Percentiles rank a stretch among this genome's conserved stretches.
phyloP scores from a whole-genome alignment of 139 green algal species.

The Pedinophyceae sp. region DNA sequence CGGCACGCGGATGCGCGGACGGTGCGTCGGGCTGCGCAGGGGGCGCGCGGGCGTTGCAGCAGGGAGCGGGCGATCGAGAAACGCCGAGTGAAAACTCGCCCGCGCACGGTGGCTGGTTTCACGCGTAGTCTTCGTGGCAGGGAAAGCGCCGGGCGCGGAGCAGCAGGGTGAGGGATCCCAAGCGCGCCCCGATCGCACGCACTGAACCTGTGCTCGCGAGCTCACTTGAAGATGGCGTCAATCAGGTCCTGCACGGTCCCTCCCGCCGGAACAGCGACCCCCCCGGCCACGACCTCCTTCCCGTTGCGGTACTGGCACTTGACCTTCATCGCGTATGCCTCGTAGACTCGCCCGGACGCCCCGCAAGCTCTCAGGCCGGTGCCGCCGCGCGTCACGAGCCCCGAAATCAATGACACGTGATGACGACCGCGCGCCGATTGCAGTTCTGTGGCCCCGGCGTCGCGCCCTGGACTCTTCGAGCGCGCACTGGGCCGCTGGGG shows the following conservation, averaged over 20 bases:
- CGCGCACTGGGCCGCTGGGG: too few species aligned
- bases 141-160: background rate
- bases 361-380: too few species aligned
- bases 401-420: too few species aligned
- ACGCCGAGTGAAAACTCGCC: background rate
- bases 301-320: slow-evolving; percentile 25
- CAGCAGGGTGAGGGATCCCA: background rate
- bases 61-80: background rate
- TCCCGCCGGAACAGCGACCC: slow-evolving; percentile 20
- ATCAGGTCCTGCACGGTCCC: slow-evolving; percentile 65
- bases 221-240: slow-evolving; percentile 38
- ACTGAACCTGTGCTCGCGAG: background rate
- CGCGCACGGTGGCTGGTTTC: background rate
- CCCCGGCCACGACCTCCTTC: slow-evolving; percentile 18
- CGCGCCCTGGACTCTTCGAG: too few species aligned
- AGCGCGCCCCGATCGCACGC: background rate
- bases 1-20: too few species aligned
- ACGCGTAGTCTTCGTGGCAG: background rate
- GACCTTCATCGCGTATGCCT: too few species aligned
- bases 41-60: too few species aligned
- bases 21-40: background rate
- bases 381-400: too few species aligned
- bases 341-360: too few species aligned
- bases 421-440: too few species aligned
- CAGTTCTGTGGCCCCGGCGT: too few species aligned